Evolutionary conservation across 345 rosid species (phyloP).

Genomic region (Populus euphratica): DNA sequence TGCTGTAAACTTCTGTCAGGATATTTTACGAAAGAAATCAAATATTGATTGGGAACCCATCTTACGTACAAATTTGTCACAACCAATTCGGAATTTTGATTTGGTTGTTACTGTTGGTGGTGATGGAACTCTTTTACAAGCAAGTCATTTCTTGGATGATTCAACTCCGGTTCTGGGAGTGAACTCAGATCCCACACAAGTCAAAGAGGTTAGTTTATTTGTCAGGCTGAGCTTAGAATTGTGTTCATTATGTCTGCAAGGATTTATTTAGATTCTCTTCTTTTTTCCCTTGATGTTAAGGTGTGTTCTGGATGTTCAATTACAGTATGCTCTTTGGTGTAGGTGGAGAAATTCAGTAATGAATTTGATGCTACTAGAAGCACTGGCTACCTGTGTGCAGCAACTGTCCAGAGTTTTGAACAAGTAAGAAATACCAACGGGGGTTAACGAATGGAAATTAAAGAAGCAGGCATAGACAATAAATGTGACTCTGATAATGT

Average conservation of each 20-base stretch:
- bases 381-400: conserved; percentile 83
- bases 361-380: conserved; percentile 88
- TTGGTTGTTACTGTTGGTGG: conserved; percentile 90
- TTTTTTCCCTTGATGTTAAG: not conserved
- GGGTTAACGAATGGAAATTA: not conserved
- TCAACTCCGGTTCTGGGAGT: conserved; percentile 75
- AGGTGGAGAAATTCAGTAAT: conserved; percentile 63
- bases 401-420: conserved; percentile 73
- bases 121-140: conserved; percentile 92
- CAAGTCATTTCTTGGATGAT: conserved; percentile 80
- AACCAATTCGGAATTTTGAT: conserved; percentile 60
- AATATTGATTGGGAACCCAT: conserved; percentile 58
- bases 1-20: conserved; percentile 63
- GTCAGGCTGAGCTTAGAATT: not conserved
- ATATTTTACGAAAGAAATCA: conserved; percentile 54
- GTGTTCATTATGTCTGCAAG: not conserved
- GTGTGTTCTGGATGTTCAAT: not conserved
- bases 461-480: not conserved
- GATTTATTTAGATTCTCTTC: not conserved
- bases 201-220: conserved; percentile 56
- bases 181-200: conserved; percentile 85
- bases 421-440: conserved; percentile 40
- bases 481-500: not conserved
- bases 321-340: conserved; percentile 6
- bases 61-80: conserved; percentile 48